Percentiles rank a stretch among this genome's conserved stretches.
phyloP scores from a whole-genome alignment of 2,329 filamentous ascomycete genomes.

The Teratosphaeria gauchensis region DNA sequence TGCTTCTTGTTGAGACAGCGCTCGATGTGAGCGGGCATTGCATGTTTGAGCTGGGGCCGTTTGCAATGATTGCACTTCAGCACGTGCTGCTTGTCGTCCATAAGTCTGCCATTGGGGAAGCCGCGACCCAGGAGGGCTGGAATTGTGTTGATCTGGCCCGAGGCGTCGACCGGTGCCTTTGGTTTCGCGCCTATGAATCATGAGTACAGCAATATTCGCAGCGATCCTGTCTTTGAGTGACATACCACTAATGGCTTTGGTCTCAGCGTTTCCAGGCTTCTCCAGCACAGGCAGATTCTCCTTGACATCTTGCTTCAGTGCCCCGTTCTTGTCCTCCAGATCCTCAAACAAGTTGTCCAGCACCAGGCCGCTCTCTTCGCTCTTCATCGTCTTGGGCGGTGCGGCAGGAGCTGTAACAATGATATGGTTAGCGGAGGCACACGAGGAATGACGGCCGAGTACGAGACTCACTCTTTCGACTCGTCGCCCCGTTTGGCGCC shows the following conservation, averaged over 20 bases:
- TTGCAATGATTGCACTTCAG: conserved; percentile 89
- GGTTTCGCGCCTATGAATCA: conserved; percentile 8
- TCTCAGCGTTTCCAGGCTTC: conserved; percentile 26
- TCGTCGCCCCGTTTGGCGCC: conserved; percentile 22
- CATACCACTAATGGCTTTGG: conserved; percentile 19
- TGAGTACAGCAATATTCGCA: neutral
- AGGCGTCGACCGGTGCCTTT: conserved; percentile 7
- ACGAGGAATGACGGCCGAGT: neutral
- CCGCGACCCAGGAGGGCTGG: conserved; percentile 68
- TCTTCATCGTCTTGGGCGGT: conserved; percentile 10
- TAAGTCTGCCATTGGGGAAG: conserved; percentile 70
- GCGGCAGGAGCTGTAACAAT: conserved; percentile 14
- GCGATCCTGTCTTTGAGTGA: neutral
- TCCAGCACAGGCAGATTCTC: conserved; percentile 21
- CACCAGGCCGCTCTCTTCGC: conserved; percentile 11
- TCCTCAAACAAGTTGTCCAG: conserved; percentile 24
- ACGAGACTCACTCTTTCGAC: conserved; percentile 22
- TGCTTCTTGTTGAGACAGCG: conserved; percentile 77
- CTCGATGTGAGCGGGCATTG: conserved; percentile 69
- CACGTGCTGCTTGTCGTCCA: conserved; percentile 69
- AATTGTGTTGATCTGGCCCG: conserved; percentile 44
- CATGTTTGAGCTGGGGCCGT: conserved; percentile 68
- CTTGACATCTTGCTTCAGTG: conserved; percentile 19
- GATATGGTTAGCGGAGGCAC: conserved; percentile 2
- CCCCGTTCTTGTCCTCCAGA: conserved; percentile 12